Conservation (phyloP, 257 asterid species). For the Primulina eburnea region DNA sequence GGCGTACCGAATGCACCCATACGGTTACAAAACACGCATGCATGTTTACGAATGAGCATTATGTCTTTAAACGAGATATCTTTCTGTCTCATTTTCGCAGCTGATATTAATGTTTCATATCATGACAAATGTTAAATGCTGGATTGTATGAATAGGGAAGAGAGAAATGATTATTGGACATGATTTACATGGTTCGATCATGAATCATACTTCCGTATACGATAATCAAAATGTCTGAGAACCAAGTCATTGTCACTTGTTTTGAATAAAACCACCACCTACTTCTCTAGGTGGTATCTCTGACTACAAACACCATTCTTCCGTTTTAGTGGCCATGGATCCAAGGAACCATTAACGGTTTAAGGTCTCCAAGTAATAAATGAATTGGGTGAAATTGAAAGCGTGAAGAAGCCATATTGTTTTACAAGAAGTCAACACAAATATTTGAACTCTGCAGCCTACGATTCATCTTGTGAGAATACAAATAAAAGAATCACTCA, state of each 20-base stretch:
- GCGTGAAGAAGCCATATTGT: neutral
- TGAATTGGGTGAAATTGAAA: neutral
- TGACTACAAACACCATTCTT: neutral
- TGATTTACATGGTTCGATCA: neutral
- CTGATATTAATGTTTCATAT: too few species aligned
- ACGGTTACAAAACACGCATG: neutral
- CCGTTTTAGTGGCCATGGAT: neutral
- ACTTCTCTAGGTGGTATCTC: neutral
- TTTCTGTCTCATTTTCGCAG: neutral
- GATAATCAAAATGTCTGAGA: neutral
- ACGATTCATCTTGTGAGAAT: neutral
- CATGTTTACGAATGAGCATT: neutral
- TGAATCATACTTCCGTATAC: too few species aligned
- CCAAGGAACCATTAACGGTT: neutral
- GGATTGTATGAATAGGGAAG: neutral
- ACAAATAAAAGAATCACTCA: too few species aligned
- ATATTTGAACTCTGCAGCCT: neutral
- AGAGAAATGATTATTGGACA: neutral
- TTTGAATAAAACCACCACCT: neutral
- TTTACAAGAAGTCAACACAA: neutral
- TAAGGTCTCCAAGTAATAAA: neutral
- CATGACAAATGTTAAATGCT: neutral
- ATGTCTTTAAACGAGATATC: too few species aligned
- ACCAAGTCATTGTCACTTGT: neutral
- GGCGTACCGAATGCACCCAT: neutral